Percentiles rank a stretch among this genome's conserved stretches.
Conservation (phyloP, 768 basidiomycete genomes). For the Tylopilus plumbeoviolaceoides region DNA sequence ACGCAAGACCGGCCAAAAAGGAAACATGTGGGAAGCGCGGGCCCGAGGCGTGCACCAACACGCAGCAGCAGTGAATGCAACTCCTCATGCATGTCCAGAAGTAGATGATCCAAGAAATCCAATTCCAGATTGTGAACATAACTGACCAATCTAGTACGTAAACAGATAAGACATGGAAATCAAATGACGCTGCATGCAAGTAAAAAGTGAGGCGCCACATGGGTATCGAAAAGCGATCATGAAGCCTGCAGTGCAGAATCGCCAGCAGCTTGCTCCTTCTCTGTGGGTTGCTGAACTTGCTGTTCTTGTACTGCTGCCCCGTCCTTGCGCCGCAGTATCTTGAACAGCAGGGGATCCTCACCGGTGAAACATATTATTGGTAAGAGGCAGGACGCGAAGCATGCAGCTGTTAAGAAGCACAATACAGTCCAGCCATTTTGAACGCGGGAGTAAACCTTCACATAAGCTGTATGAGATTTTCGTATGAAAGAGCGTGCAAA, state of each 20-base stretch:
- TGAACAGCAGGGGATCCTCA: constrained; percentile 36
- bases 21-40: too few species aligned
- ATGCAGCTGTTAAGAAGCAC: constrained; percentile 43
- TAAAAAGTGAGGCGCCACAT: too few species aligned
- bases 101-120: too few species aligned
- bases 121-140: too few species aligned
- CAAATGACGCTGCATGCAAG: too few species aligned
- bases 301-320: constrained; percentile 2
- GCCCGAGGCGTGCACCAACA: too few species aligned
- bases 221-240: background rate
- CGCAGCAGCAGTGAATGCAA: too few species aligned
- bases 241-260: background rate
- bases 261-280: constrained; percentile 1
- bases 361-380: constrained; percentile 48
- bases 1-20: too few species aligned
- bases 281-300: background rate
- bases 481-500: background rate
- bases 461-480: constrained; percentile 2
- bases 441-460: constrained; percentile 56
- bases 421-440: constrained; percentile 58
- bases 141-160: too few species aligned
- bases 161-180: too few species aligned
- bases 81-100: too few species aligned
- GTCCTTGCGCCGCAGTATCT: constrained; percentile 21
- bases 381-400: constrained; percentile 38